Conservation (phyloP, 2,329 filamentous ascomycete species). For the Bimuria novae-zelandiae region DNA sequence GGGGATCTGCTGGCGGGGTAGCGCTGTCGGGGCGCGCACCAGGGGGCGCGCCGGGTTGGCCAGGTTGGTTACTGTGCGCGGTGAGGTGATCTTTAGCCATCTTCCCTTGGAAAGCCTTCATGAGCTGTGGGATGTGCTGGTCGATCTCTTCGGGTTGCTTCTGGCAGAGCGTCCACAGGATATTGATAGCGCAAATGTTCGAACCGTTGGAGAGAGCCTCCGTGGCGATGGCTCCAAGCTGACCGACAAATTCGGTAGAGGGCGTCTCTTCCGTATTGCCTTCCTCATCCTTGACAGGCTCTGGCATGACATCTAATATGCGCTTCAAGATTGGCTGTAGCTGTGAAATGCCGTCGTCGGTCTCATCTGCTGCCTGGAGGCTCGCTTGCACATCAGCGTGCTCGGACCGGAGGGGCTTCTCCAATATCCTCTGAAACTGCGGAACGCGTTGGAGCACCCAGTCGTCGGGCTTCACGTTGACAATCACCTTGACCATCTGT, state of each 20-base stretch:
- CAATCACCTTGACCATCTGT: slow-evolving; percentile 86
- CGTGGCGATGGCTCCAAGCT: slow-evolving; percentile 82
- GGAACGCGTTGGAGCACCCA: slow-evolving; percentile 84
- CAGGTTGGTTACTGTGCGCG: slow-evolving; percentile 56
- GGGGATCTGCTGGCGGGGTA: slow-evolving; percentile 67
- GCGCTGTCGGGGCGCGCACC: slow-evolving; percentile 58
- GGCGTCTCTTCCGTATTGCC: slow-evolving; percentile 75
- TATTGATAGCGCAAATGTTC: slow-evolving; percentile 87
- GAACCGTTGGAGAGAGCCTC: slow-evolving; percentile 82
- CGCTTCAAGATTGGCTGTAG: slow-evolving; percentile 77
- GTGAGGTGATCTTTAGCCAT: slow-evolving; percentile 90
- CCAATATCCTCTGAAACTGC: slow-evolving; percentile 81
- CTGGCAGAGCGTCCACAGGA: slow-evolving; percentile 87
- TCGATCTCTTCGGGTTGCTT: slow-evolving; percentile 87
- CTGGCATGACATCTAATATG: slow-evolving; percentile 85
- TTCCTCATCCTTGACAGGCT: slow-evolving; percentile 81
- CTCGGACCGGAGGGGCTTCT: slow-evolving; percentile 86
- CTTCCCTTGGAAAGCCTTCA: slow-evolving; percentile 92
- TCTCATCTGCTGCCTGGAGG: slow-evolving; percentile 74
- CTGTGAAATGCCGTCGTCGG: slow-evolving; percentile 63
- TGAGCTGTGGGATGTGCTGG: slow-evolving; percentile 81
- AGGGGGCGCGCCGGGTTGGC: slow-evolving; percentile 32
- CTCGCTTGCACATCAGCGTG: slow-evolving; percentile 93
- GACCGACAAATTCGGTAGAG: slow-evolving; percentile 84
- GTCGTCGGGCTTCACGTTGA: slow-evolving; percentile 85